Evolutionary conservation across 225 moss, liverwort and hornwort species (phyloP), one percentile per base, ranked within the genome.

Genomic region (Pleurozium schreberi): DNA sequence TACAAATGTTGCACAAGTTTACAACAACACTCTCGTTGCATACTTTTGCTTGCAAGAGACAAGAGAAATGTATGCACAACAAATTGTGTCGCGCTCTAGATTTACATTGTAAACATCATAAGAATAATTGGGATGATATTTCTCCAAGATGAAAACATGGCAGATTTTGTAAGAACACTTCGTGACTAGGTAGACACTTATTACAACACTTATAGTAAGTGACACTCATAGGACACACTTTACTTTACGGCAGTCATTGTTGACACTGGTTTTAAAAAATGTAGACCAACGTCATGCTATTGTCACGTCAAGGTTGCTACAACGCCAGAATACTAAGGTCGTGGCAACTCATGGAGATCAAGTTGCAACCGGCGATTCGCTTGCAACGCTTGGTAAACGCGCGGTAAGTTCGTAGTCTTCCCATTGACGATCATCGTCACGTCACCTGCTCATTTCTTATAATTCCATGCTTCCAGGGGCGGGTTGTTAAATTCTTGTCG

Each of bases 11-110:
- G 21, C 11, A 67, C 18, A 38, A 20, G 6, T 36, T 2, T 67
- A 1, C 38, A 67, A 21, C 6, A 38, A 38, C 0, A 11, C 4
- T 67, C 6, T 1, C 3, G 5, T 20, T 67, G 22, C 7, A 22
- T n/a, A 67, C 21, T 68, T 21, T n/a, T 68, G 12, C 9, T 61
- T 61, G 18, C 61, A 61, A n/a, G 22, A 68, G 68, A 22, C 6
- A n/a, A 7, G 1, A 22, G 0, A n/a, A 68, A n/a, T 4, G 0
- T n/a, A 1, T n/a, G 4, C 4, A 22, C 22, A 22, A n/a, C 0
- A 2, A 68, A n/a, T 22, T 4, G n/a, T 1, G 0, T n/a, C 2
- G 2, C 0, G 0, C 2, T 38, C 4, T 21, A 22, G 9, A 6
- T n/a, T 67, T n/a, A 20, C 38, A 22, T 67, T n/a, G n/a, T n/a